Evolutionary conservation across 106 monocot genomes (phyloP), one percentile per base, ranked within the genome.

Genomic region (Dioscorea dumetorum): DNA sequence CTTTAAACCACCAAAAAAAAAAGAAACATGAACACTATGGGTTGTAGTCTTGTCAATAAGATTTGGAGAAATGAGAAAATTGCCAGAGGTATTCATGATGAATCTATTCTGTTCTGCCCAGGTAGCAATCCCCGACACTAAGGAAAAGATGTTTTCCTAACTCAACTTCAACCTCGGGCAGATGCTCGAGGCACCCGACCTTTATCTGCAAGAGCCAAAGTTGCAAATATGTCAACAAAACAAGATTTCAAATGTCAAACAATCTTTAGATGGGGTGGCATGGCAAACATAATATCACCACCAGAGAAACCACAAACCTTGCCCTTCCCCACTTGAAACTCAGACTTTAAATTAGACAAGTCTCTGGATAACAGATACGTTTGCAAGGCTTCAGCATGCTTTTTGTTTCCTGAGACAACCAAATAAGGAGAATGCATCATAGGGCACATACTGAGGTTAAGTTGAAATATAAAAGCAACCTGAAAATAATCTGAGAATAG

Each of bases 91-190:
- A 18, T 54, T 3, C 28, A 28, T 28, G 19, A 12, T 54, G 4
- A 54, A 19, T 19, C 19, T 19, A 54, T 5, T 49, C 52, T 66
- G 54, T 57, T 58, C 60, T 80, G 41, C 67, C 86, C 74, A 80
- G 59, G 48, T 73, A 72, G 57, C 67, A 84, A 79, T 97, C 91
- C 8, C 82, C 95, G 31, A 65, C 78, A 35, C 86, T 84, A 2
- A 91, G 64, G 72, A 92, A 91, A 15, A 97, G 61, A 75, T 97
- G 91, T 54, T 79, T 78, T 41, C 88, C 91, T 19, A 89, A 48
- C 33, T 71, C 72, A 28, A 92, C 24, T 31, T 80, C 84, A 24
- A 89, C 73, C 0, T 69, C 51, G 22, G 95, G 91, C 48, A 50
- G 87, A 52, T 71, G 75, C 23, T 82, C 73, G 28, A 97, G 60